Evolutionary conservation across 1,284 basidiomycete species (phyloP).

Genomic region (Ceraceosorus guamensis): DNA sequence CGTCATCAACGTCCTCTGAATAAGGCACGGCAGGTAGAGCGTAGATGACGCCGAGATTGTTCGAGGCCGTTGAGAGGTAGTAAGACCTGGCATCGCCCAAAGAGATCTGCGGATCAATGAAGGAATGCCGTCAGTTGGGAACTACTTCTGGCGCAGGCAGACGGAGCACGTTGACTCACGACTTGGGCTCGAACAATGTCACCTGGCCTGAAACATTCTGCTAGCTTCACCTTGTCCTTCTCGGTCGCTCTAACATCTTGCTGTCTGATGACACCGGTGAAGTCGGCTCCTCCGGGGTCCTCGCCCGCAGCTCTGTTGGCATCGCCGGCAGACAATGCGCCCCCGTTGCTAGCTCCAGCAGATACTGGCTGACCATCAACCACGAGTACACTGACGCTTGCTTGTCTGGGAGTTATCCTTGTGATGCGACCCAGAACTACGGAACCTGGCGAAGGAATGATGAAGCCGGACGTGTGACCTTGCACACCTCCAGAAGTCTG

Average conservation of each 20-base stretch:
- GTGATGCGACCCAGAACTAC: slow-evolving; percentile 64
- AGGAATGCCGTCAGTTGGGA: too few species aligned
- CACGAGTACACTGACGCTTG: slow-evolving; percentile 75
- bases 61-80: slow-evolving; percentile 86
- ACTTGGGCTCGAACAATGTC: slow-evolving; percentile 89
- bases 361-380: slow-evolving; percentile 72
- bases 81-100: slow-evolving; percentile 56
- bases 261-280: slow-evolving; percentile 78
- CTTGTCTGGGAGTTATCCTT: slow-evolving; percentile 78
- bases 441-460: slow-evolving; percentile 32
- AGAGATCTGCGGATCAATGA: slow-evolving; percentile 37
- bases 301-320: slow-evolving; percentile 45
- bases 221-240: slow-evolving; percentile 84
- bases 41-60: slow-evolving; percentile 72
- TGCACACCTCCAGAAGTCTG: slow-evolving; percentile 6
- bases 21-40: slow-evolving; percentile 24
- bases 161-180: slow-evolving; percentile 55
- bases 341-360: slow-evolving; percentile 3
- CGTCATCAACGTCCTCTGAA: background rate
- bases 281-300: slow-evolving; percentile 53
- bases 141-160: too few species aligned
- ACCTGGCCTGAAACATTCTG: slow-evolving; percentile 88
- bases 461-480: slow-evolving; percentile 24
- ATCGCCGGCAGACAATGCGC: slow-evolving; percentile 21
- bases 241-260: slow-evolving; percentile 76